A percentile compares a stretch with the other conserved stretches of the same genome.
phyloP scores from a whole-genome alignment of 345 rosid genomes.

The Aethionema arabicum region DNA sequence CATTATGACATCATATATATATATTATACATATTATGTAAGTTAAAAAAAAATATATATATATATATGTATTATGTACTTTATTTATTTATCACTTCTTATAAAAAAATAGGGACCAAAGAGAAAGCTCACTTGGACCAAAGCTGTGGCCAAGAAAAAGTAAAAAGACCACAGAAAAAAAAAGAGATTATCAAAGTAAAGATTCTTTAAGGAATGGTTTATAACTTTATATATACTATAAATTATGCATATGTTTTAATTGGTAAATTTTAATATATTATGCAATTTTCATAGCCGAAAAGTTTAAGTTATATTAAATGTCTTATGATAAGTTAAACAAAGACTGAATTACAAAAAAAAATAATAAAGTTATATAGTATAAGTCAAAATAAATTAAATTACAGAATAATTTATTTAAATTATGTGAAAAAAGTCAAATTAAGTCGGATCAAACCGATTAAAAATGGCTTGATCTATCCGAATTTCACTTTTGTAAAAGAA shows the following conservation, averaged over 20 bases:
- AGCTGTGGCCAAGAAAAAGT: constrained; percentile 26
- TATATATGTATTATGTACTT: no score
- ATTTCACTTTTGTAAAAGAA: no score
- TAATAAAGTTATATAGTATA: no score
- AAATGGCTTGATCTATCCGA: no score
- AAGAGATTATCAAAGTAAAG: constrained; percentile 4
- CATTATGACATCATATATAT: no score
- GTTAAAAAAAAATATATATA: no score
- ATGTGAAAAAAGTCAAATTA: no score
- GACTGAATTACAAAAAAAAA: not conserved
- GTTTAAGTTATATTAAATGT: not conserved
- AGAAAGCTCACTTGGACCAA: constrained; percentile 26
- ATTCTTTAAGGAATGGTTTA: constrained; percentile 24
- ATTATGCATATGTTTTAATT: not conserved
- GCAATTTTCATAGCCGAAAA: not conserved
- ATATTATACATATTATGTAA: no score
- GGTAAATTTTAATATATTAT: not conserved
- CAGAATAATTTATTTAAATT: no score
- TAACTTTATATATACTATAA: not conserved
- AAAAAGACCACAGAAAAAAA: constrained; percentile 14
- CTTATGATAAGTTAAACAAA: not conserved
- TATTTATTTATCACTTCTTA: constrained; percentile 3
- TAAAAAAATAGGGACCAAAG: constrained; percentile 26
- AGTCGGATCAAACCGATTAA: no score
- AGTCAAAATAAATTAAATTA: no score